Conservation (phyloP, 768 basidiomycete genomes). For the Pleurotus ostreatus region DNA sequence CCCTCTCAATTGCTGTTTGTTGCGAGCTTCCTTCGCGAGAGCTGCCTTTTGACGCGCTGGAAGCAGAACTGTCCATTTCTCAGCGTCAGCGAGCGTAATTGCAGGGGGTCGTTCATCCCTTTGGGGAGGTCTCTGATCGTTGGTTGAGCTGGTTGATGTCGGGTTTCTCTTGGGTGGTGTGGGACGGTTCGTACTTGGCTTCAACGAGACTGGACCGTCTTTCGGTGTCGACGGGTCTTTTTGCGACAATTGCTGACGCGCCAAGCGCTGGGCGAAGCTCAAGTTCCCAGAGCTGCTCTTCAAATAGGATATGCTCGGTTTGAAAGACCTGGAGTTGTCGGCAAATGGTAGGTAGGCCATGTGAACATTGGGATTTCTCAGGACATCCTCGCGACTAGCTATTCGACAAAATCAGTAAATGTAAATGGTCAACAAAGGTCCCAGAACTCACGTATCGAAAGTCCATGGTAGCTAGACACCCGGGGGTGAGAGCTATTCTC, state of each 20-base stretch:
- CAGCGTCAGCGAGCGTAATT: too few relatives aligned
- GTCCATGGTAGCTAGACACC: slow-evolving; percentile 3
- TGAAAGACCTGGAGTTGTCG: not conserved
- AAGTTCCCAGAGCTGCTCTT: not conserved
- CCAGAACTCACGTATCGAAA: slow-evolving; percentile 4
- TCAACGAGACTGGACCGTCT: not conserved
- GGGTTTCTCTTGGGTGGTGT: too few relatives aligned
- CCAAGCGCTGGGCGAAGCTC: slow-evolving; percentile 3
- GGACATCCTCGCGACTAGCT: slow-evolving; percentile 5
- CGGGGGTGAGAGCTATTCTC: not conserved
- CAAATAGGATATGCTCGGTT: slow-evolving; percentile 2
- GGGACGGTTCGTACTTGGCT: not conserved
- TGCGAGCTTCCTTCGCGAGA: not conserved
- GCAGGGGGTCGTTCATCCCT: not conserved
- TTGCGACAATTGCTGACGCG: slow-evolving; percentile 1
- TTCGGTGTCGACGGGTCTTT: not conserved
- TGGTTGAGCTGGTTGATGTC: not conserved
- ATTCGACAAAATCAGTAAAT: not conserved
- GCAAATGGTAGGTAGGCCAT: slow-evolving; percentile 4
- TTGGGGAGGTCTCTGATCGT: not conserved
- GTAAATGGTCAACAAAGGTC: not conserved
- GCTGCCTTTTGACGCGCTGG: not conserved
- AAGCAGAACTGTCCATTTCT: too few relatives aligned
- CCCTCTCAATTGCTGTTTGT: not conserved
- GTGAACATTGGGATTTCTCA: slow-evolving; percentile 6